Conservation (phyloP, 2,329 filamentous ascomycete species). For the Zopfia rhizophila region DNA sequence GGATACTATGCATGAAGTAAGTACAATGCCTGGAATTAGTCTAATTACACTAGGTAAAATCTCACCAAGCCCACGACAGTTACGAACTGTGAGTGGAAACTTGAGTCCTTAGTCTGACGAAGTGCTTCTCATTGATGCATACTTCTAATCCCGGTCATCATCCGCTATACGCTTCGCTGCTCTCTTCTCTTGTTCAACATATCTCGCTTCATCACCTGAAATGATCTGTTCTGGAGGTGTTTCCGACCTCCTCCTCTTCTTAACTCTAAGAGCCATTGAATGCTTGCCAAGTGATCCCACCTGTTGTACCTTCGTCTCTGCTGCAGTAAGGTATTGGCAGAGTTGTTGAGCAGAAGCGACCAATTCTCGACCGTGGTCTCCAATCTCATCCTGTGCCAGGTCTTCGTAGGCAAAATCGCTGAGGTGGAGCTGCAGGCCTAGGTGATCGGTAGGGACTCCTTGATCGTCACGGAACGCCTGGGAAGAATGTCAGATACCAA, state of each 20-base stretch:
- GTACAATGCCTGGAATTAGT: too few species aligned
- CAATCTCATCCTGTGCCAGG: slow-evolving; percentile 21
- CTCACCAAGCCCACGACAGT: too few species aligned
- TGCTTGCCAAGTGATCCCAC: neutral
- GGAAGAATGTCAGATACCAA: slow-evolving; percentile 16
- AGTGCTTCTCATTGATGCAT: neutral
- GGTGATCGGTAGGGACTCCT: slow-evolving; percentile 24
- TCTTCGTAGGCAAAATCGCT: slow-evolving; percentile 28
- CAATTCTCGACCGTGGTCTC: slow-evolving; percentile 16
- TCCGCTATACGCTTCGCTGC: slow-evolving; percentile 10
- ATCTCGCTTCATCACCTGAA: slow-evolving; percentile 11
- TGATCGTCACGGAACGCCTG: slow-evolving; percentile 38
- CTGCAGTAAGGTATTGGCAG: slow-evolving; percentile 8
- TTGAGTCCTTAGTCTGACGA: too few species aligned
- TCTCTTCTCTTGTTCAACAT: slow-evolving; percentile 9
- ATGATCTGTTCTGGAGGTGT: slow-evolving; percentile 9
- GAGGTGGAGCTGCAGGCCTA: slow-evolving; percentile 24
- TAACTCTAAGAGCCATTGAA: slow-evolving; percentile 6
- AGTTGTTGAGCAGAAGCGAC: slow-evolving; percentile 9
- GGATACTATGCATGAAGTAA: too few species aligned
- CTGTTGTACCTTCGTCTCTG: neutral
- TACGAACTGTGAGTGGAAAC: too few species aligned
- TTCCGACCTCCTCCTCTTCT: slow-evolving; percentile 7
- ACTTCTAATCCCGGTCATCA: slow-evolving; percentile 1
- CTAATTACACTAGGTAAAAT: too few species aligned